Percentiles rank a stretch among this genome's conserved stretches.
Evolutionary conservation across 1,139 yeast species (phyloP).

Genomic region (Zygotorulaspora mrakii): DNA sequence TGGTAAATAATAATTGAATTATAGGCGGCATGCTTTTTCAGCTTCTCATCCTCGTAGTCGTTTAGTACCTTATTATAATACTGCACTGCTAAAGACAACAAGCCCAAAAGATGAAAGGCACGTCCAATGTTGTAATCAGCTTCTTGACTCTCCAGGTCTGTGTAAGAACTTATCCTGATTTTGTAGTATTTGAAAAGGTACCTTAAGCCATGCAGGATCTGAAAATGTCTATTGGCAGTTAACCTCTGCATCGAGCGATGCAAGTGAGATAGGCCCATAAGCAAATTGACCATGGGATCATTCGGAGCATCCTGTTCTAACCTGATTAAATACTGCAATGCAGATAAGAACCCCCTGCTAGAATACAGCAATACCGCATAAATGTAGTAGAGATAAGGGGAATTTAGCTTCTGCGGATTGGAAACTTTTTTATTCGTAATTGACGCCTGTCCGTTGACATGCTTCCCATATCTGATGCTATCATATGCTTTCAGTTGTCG

Average conservation of each 20-base stretch:
- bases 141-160: slow-evolving; percentile 62
- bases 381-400: slow-evolving; percentile 68
- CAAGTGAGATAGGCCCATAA: slow-evolving; percentile 77
- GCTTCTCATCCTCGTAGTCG: slow-evolving; percentile 46
- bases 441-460: slow-evolving; percentile 76
- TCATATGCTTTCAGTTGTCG: slow-evolving; percentile 90
- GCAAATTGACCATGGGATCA: slow-evolving; percentile 75
- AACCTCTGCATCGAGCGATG: slow-evolving; percentile 91
- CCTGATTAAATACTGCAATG: slow-evolving; percentile 63
- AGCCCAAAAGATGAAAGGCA: slow-evolving; percentile 76
- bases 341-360: slow-evolving; percentile 78
- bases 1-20: slow-evolving; percentile 73
- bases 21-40: slow-evolving; percentile 79
- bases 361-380: slow-evolving; percentile 79
- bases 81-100: slow-evolving; percentile 64
- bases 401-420: slow-evolving; percentile 47
- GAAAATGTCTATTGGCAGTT: slow-evolving; percentile 79
- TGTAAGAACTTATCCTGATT: slow-evolving; percentile 36
- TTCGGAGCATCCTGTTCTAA: slow-evolving; percentile 58
- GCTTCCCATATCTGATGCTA: slow-evolving; percentile 50
- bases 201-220: slow-evolving; percentile 80
- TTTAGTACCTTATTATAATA: slow-evolving; percentile 67
- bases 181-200: slow-evolving; percentile 69
- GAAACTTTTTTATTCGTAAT: slow-evolving; percentile 47
- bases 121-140: slow-evolving; percentile 80